Conservation (phyloP, 345 rosid species). For the Sapria himalayana region DNA sequence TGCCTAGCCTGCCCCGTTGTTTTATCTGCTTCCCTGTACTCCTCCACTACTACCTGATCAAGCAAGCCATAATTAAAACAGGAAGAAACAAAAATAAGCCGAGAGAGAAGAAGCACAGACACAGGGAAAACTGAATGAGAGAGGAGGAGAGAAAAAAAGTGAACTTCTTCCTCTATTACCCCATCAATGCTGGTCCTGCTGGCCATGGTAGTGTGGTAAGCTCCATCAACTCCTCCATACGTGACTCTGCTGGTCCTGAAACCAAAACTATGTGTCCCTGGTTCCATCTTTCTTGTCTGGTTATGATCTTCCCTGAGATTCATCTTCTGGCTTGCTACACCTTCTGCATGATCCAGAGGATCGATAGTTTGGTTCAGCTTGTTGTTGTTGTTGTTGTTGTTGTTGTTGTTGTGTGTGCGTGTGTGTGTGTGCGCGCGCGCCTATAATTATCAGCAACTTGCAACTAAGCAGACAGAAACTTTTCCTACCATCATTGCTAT, state of each 20-base stretch:
- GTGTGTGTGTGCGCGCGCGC: too few relatives aligned
- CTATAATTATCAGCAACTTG: slow-evolving; percentile 3
- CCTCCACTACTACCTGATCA: slow-evolving; percentile 49
- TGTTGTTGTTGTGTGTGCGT: too few relatives aligned
- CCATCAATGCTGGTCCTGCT: slow-evolving; percentile 50
- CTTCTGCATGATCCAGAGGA: slow-evolving; percentile 17
- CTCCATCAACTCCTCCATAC: slow-evolving; percentile 67
- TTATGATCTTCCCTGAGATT: slow-evolving; percentile 11
- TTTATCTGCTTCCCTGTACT: slow-evolving; percentile 63
- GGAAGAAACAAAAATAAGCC: background rate
- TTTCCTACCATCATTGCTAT: slow-evolving; percentile 28
- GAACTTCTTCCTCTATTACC: too few relatives aligned
- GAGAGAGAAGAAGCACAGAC: background rate
- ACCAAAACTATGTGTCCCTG: slow-evolving; percentile 16
- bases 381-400: too few relatives aligned
- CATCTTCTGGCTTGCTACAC: slow-evolving; percentile 15
- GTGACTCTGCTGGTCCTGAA: slow-evolving; percentile 38
- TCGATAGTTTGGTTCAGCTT: too few relatives aligned
- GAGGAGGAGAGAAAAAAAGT: too few relatives aligned
- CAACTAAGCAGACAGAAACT: background rate
- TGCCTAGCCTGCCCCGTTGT: slow-evolving; percentile 62
- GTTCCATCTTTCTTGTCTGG: slow-evolving; percentile 12
- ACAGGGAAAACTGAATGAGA: too few relatives aligned
- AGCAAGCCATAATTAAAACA: slow-evolving; percentile 2
- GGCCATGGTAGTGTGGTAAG: slow-evolving; percentile 46